Conservation (phyloP, 139 green algal species). For the Coelastrella sp. region DNA sequence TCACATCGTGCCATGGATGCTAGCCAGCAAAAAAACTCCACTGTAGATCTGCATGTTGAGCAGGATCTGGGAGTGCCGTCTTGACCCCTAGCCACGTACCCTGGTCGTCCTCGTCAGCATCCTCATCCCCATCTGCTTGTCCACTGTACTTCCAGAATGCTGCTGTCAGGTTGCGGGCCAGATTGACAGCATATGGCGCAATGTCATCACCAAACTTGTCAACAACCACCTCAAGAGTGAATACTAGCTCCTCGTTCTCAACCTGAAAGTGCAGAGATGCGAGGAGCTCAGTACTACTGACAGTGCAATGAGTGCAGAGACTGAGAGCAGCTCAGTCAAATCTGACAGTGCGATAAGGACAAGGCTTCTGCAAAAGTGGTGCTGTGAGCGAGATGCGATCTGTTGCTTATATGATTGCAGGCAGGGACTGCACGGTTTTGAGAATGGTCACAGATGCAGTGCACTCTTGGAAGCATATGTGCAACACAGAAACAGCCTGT, state of each 20-base stretch:
- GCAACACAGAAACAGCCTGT: too few relatives aligned
- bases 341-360: too few relatives aligned
- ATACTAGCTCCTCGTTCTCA: constrained; percentile 94
- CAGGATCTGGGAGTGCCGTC: neutral
- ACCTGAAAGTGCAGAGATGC: constrained; percentile 58
- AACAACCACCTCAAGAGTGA: constrained; percentile 95
- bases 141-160: constrained; percentile 74
- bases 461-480: too few relatives aligned
- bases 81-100: neutral
- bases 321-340: too few relatives aligned
- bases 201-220: constrained; percentile 96
- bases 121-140: constrained; percentile 61
- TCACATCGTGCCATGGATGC: too few relatives aligned
- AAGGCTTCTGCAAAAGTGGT: too few relatives aligned
- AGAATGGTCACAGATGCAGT: too few relatives aligned
- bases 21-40: neutral
- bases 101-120: constrained; percentile 66
- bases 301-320: too few relatives aligned
- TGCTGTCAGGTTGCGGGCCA: constrained; percentile 83
- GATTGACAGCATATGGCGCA: constrained; percentile 86
- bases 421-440: too few relatives aligned
- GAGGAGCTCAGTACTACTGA: too few relatives aligned
- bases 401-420: too few relatives aligned
- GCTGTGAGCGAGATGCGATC: too few relatives aligned
- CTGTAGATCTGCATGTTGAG: neutral